These are phyloP conservation scores for Astrothelium subdiscretum DNA, from an alignment of 495 filamentous ascomycete genomes.

Conservation along the genomic window DNA sequence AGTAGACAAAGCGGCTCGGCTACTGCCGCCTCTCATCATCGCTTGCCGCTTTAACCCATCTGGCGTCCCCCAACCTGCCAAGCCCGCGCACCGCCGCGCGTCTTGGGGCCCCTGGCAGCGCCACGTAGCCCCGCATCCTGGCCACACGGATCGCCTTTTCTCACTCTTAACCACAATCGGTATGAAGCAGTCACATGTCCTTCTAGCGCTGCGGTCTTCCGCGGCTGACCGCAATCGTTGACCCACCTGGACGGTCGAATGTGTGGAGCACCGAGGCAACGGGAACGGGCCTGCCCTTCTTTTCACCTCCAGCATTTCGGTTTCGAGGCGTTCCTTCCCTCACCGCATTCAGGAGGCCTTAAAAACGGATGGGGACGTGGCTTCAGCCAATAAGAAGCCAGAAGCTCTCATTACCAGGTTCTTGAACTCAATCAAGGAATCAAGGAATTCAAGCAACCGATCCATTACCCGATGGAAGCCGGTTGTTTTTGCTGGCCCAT, in stretches of 20 bases:
- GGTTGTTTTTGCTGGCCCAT: no score
- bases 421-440: no score
- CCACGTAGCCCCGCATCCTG: neutral
- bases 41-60: neutral
- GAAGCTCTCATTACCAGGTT: no score
- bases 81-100: neutral
- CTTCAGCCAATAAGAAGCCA: no score
- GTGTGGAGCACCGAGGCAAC: neutral
- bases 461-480: neutral
- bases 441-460: no score
- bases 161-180: neutral
- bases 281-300: slow-evolving; percentile 1
- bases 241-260: neutral
- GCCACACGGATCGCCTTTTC: neutral
- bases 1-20: neutral
- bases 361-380: no score
- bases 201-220: neutral
- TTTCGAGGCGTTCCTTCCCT: neutral
- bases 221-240: neutral
- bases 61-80: neutral
- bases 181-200: neutral
- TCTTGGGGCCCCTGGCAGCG: neutral
- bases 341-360: neutral
- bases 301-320: neutral
- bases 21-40: neutral